Evolutionary conservation across 352 stramenopile species (phyloP), one percentile per base, ranked within the genome.

Genomic region (Nothophytophthora sp.): DNA sequence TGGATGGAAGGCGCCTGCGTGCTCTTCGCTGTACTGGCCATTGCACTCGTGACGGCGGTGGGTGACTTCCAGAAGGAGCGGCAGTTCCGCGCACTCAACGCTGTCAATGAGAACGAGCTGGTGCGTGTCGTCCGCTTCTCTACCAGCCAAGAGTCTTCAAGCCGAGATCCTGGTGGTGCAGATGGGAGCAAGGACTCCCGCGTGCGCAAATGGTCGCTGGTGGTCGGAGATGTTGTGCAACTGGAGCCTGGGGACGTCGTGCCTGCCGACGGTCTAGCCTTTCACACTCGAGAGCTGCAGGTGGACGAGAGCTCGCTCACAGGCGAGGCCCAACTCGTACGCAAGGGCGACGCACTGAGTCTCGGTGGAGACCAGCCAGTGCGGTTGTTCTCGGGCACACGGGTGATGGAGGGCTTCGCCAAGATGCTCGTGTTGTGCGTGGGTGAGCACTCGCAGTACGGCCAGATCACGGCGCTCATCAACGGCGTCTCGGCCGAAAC

Each of bases 371-470:
- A 30, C 2, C 30, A 59, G 11, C 11, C 37, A 2, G 18, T 55
- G 4, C 54, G 50, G 24, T 60, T 98, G 30, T 72, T 97, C 29
- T 96, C 82, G 10, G 93, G 91, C 19, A 97, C 90, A 32, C 87
- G 87, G n/a, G 79, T 96, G 15, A 94, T 92, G 58, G 82, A 90
- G 45, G 94, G 92, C 15, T 81, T 80, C 20, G 88, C 73, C 22
- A 76, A 81, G 44, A 96, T 97, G 74, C 65, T 98, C n/a, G 89
- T 96, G 22, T 74, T 94, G 30, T 92, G 88, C 37, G 92, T 98
- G 19, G 92, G 94, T 20, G 82, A 83, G 23, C 62, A 97, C 49
- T 94, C 69, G 22, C 87, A 97, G 51, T 90, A 89, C 51, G 90
- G 92, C 11, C 85, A 92, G 32, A 98, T 98, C 66, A 76, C 68